Percentiles rank a stretch among this genome's conserved stretches.
These are phyloP conservation scores for Termitomyces sp. DNA, from an alignment of 768 basidiomycete genomes.

Conservation along the genomic window DNA sequence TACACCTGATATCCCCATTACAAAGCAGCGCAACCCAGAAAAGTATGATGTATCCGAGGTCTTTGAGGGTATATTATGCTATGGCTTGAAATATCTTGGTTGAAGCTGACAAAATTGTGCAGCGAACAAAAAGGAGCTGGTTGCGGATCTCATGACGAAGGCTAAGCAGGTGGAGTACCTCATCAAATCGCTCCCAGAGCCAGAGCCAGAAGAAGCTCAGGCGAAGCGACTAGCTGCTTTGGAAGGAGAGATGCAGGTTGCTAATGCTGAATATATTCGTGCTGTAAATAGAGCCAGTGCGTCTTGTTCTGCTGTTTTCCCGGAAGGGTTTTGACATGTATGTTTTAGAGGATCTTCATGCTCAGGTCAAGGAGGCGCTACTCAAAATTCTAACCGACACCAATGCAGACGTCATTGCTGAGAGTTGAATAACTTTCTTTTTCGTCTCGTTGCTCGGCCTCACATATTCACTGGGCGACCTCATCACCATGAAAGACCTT, in stretches of 20 bases:
- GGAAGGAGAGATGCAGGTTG: conserved; percentile 66
- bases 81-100: background rate
- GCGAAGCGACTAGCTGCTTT: conserved; percentile 62
- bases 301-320: conserved; percentile 23
- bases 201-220: conserved; percentile 78
- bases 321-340: background rate
- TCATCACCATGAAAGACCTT: background rate
- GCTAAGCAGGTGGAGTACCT: conserved; percentile 88
- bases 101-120: background rate
- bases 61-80: conserved; percentile 57
- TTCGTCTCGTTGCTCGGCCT: conserved; percentile 17
- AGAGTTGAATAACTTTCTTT: conserved; percentile 23
- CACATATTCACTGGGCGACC: background rate
- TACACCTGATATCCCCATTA: conserved; percentile 77
- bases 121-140: conserved; percentile 86
- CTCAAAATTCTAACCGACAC: conserved; percentile 54
- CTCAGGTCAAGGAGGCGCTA: conserved; percentile 56
- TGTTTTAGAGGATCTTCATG: conserved; percentile 51
- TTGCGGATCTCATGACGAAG: conserved; percentile 77
- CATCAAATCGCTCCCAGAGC: conserved; percentile 74
- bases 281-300: conserved; percentile 76
- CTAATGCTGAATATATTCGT: conserved; percentile 71
- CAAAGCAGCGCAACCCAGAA: conserved; percentile 69
- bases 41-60: conserved; percentile 70
- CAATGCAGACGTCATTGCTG: conserved; percentile 25